Evolutionary conservation across 306 rosid species (phyloP).

Genomic region (Carpinus fangiana): DNA sequence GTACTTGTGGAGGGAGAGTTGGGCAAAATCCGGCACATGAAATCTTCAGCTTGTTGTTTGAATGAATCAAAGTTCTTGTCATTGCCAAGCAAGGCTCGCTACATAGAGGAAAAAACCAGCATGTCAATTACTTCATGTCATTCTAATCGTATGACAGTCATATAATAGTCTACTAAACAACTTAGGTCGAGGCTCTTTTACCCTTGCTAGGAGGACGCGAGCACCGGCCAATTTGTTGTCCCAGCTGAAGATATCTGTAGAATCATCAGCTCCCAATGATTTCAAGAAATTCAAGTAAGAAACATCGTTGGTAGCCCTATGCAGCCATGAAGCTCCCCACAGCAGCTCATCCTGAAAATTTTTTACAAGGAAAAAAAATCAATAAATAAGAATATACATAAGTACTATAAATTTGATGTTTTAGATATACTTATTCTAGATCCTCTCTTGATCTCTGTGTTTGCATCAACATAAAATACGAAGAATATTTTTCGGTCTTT

Average conservation of each 20-base stretch:
- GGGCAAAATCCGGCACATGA: slow-evolving; percentile 85
- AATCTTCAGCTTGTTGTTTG: slow-evolving; percentile 74
- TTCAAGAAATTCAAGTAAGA: slow-evolving; percentile 57
- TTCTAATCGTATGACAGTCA: neutral
- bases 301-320: slow-evolving; percentile 71
- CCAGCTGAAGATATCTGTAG: slow-evolving; percentile 88
- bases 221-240: slow-evolving; percentile 97
- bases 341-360: slow-evolving; percentile 69
- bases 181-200: slow-evolving; percentile 9
- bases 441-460: too few species aligned
- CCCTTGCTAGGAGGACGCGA: slow-evolving; percentile 81
- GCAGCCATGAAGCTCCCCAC: slow-evolving; percentile 97
- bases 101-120: slow-evolving; percentile 12
- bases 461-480: too few species aligned
- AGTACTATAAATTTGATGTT: too few species aligned
- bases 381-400: too few species aligned
- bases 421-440: too few species aligned
- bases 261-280: slow-evolving; percentile 71
- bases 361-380: neutral
- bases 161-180: too few species aligned
- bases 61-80: slow-evolving; percentile 67
- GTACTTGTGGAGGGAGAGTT: slow-evolving; percentile 84
- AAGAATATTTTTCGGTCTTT: too few species aligned
- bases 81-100: slow-evolving; percentile 61
- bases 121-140: too few species aligned